phyloP scores from a whole-genome alignment of 2,329 filamentous ascomycete genomes.

The Fusarium foetens region DNA sequence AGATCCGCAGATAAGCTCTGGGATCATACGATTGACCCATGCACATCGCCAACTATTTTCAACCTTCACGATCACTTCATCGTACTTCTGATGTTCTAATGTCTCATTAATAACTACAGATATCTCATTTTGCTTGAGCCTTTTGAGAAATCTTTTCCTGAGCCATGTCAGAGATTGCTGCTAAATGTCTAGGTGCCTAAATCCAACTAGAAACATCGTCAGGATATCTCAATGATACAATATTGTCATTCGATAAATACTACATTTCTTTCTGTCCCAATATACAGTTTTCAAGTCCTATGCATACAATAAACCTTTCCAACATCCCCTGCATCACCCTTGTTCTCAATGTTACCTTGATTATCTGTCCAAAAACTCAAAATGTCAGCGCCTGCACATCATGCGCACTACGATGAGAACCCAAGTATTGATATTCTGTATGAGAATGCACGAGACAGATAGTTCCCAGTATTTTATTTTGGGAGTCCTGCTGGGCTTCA shows the following conservation, averaged over 20 bases:
- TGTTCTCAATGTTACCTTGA: too few relatives aligned
- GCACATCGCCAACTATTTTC: not conserved
- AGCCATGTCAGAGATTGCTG: not conserved
- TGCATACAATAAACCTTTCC: accelerated
- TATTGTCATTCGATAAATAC: not conserved
- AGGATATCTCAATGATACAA: not conserved
- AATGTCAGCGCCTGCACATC: accelerated
- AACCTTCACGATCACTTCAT: not conserved
- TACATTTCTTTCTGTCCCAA: accelerated
- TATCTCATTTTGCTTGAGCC: accelerated
- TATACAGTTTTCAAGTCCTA: not conserved
- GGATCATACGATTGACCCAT: not conserved
- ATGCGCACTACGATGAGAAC: not conserved
- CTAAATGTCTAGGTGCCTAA: accelerated
- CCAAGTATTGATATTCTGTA: accelerated
- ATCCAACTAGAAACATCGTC: accelerated
- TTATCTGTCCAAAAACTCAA: not conserved
- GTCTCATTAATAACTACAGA: accelerated
- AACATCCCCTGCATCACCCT: not conserved
- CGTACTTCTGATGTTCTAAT: not conserved
- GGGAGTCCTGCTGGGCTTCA: accelerated
- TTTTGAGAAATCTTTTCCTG: accelerated
- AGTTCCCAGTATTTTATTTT: accelerated
- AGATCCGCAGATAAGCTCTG: not conserved
- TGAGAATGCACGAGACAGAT: not conserved